A percentile compares a stretch with the other conserved stretches of the same genome.
These are phyloP conservation scores for Trichoderma brevicompactum DNA, from an alignment of 2,329 filamentous ascomycete species.

Conservation along the genomic window DNA sequence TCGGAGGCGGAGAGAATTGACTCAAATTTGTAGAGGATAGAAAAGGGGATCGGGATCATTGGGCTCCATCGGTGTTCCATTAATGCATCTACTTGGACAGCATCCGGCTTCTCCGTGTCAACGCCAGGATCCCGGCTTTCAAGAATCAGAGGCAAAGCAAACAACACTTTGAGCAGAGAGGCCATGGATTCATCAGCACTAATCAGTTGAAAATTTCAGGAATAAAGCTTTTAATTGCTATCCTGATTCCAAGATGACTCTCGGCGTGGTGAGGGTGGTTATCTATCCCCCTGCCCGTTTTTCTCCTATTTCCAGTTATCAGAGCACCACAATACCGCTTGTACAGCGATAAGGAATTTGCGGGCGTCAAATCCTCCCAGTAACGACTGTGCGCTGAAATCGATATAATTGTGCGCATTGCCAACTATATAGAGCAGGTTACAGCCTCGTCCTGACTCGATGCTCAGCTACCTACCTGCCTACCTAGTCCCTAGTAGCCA, in stretches of 20 bases:
- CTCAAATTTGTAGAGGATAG: background rate
- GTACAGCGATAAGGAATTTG: slow-evolving; percentile 10
- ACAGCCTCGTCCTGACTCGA: background rate
- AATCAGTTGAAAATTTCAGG: background rate
- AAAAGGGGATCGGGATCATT: background rate
- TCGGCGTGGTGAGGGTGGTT: background rate
- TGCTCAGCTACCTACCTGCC: background rate
- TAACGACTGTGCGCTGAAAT: slow-evolving; percentile 8
- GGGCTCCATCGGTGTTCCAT: background rate
- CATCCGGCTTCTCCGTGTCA: background rate
- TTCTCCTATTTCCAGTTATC: background rate
- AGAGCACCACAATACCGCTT: background rate
- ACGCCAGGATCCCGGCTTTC: background rate
- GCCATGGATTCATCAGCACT: background rate
- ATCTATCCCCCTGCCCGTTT: slow-evolving; percentile 3
- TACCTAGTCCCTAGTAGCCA: no score
- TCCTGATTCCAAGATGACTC: background rate
- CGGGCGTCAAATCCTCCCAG: background rate
- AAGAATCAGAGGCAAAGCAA: background rate
- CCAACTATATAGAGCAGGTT: background rate
- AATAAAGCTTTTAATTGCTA: background rate
- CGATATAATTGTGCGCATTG: background rate
- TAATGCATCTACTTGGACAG: background rate
- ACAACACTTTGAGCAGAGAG: no score
- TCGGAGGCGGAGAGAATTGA: background rate